These are phyloP conservation scores for Blumeriella jaapii DNA, from an alignment of 2,329 filamentous ascomycete genomes.

Conservation along the genomic window DNA sequence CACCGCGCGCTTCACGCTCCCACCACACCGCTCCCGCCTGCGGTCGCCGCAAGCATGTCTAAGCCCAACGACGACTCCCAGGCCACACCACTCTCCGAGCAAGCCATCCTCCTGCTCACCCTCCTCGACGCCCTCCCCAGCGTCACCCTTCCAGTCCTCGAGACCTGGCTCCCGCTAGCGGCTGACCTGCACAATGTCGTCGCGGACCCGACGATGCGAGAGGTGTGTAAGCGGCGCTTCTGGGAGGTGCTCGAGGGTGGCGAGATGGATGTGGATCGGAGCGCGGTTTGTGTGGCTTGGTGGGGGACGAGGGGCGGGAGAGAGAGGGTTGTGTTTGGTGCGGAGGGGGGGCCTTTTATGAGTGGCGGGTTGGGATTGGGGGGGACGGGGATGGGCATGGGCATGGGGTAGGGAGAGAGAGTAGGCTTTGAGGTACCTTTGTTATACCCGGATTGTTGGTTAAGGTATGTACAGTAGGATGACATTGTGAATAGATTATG, in stretches of 20 bases:
- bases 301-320: slow-evolving; percentile 43
- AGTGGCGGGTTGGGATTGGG: slow-evolving; percentile 20
- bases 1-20: slow-evolving; percentile 46
- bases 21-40: slow-evolving; percentile 30
- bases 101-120: slow-evolving; percentile 51
- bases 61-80: slow-evolving; percentile 22
- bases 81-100: slow-evolving; percentile 39
- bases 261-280: slow-evolving; percentile 61
- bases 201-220: slow-evolving; percentile 41
- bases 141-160: slow-evolving; percentile 44
- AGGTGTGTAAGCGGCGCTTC: slow-evolving; percentile 47
- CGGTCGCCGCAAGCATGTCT: slow-evolving; percentile 14
- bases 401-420: no score
- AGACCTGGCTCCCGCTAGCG: slow-evolving; percentile 54
- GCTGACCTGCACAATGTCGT: slow-evolving; percentile 48
- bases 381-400: no score
- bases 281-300: slow-evolving; percentile 54
- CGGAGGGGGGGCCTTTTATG: slow-evolving; percentile 19
- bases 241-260: slow-evolving; percentile 54
- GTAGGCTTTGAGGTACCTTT: slow-evolving; percentile 20
- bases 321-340: slow-evolving; percentile 22
- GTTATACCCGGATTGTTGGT: no score
- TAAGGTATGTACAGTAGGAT: no score
- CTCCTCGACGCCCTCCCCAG: slow-evolving; percentile 54
- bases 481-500: no score